Evolutionary conservation across 2,329 filamentous ascomycete species (phyloP), one percentile per base, ranked within the genome.

Genomic region (Venturia oleaginea): DNA sequence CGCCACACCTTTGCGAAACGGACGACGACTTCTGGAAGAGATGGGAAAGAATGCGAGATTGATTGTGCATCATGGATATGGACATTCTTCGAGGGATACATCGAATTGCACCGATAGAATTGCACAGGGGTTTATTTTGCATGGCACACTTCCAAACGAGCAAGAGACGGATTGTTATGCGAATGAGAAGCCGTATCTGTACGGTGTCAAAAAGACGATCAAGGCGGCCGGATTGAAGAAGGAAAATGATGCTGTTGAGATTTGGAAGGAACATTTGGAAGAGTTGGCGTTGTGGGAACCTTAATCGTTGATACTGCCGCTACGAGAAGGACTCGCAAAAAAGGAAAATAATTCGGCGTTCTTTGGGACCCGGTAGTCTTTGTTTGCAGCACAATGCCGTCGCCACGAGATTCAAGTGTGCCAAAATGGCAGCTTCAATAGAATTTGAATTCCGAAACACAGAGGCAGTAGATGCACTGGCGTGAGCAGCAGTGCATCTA

Each of bases 171-270:
- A 19, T 19, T 61, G 59, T 61, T 61, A 24, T 38, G 59, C 59
- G 59, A 61, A 61, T 43, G 59, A 61, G 59, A 61, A 61, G 38
- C 59, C 59, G n/a, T 61, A 61, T 43, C n/a, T 61, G 34, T 61
- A 61, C 27, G 34, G 40, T 10, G 38, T 43, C 17, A 40, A 43
- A 4, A 48, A 48, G 6, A 24, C 43, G 19, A 24, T 48, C 6
- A 2, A 3, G 11, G 34, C 24, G 11, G 22, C 27, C 32, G 54
- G 6, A 34, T 27, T 34, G 6, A 17, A 40, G 38, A 11, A 40
- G 38, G 17, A 40, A 15, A 32, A 10, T 6, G 34, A 59, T 22
- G 6, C 54, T 22, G 34, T 59, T 4, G 3, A 15, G 54, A n/a
- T 59, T 5, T 59, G 54, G 54, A 59, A 17, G 27, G 54, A 59